A percentile compares a stretch with the other conserved stretches of the same genome.
phyloP scores from a whole-genome alignment of 345 rosid genomes.

The Angophora floribunda region DNA sequence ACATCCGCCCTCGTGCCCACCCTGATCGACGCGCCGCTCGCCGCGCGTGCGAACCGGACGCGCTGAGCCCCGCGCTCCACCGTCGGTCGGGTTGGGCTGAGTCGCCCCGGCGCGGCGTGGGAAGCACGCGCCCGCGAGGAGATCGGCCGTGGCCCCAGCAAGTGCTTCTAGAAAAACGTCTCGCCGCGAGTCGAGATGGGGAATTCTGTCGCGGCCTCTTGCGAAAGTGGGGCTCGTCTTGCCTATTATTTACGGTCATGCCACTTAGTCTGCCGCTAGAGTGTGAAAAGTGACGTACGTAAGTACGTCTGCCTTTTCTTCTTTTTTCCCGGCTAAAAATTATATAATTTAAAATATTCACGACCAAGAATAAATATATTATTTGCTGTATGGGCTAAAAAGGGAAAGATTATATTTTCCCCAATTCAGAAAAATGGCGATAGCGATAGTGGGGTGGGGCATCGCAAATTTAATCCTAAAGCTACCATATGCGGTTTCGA shows the following conservation, averaged over 20 bases:
- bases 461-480: neutral
- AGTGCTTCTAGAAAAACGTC: neutral
- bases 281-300: neutral
- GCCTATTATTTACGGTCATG: neutral
- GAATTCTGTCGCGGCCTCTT: neutral
- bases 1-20: neutral
- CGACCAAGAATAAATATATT: neutral
- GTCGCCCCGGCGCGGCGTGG: neutral
- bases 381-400: neutral
- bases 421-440: neutral
- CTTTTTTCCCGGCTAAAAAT: neutral
- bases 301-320: neutral
- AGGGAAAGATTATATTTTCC: neutral
- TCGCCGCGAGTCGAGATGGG: neutral
- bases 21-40: neutral
- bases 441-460: neutral
- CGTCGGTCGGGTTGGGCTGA: neutral
- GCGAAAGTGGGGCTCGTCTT: neutral
- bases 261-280: neutral
- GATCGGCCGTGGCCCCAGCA: neutral
- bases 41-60: neutral
- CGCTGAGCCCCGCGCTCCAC: neutral
- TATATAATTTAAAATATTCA: neutral
- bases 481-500: neutral
- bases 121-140: neutral